Percentiles rank a stretch among this genome's conserved stretches.
Evolutionary conservation across 2,329 filamentous ascomycete genomes (phyloP).

Genomic region (Colletotrichum nymphaeae): DNA sequence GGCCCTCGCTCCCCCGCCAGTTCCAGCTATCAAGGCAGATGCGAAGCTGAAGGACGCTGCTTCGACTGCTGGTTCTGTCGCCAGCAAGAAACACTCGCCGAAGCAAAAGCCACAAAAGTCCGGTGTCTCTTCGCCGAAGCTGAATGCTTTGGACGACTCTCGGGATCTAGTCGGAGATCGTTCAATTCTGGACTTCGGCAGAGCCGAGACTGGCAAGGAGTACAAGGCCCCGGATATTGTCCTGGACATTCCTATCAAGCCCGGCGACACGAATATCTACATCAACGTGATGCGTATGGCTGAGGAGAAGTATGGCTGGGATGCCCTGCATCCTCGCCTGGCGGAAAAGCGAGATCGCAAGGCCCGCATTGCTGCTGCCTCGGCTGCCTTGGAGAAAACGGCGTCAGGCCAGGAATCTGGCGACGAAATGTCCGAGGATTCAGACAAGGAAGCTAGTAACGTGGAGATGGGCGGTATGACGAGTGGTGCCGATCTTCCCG

Average conservation of each 20-base stretch:
- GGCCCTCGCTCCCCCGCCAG: conserved; percentile 48
- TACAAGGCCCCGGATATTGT: conserved; percentile 79
- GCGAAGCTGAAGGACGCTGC: conserved; percentile 28
- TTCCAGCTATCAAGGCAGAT: conserved; percentile 40
- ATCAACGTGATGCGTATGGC: conserved; percentile 96
- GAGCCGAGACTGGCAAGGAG: conserved; percentile 69
- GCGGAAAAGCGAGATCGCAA: conserved; percentile 90
- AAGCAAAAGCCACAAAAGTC: conserved; percentile 57
- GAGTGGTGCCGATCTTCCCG: conserved; percentile 70
- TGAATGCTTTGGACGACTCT: conserved; percentile 61
- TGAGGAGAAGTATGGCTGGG: conserved; percentile 93
- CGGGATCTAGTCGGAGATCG: conserved; percentile 45
- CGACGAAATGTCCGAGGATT: conserved; percentile 89
- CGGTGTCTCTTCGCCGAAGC: conserved; percentile 61
- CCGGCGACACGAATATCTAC: conserved; percentile 85
- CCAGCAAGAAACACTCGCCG: conserved; percentile 58
- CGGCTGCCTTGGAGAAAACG: conserved; percentile 84
- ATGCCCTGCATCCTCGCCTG: conserved; percentile 89
- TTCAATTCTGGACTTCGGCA: conserved; percentile 72
- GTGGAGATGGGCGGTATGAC: conserved; percentile 82
- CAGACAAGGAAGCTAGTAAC: conserved; percentile 83
- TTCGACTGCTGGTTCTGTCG: conserved; percentile 21
- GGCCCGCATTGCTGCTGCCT: conserved; percentile 87
- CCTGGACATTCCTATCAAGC: conserved; percentile 80
- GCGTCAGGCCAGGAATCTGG: conserved; percentile 75